Conservation (phyloP, 2,329 filamentous ascomycete species). For the Xylariaceae sp. region DNA sequence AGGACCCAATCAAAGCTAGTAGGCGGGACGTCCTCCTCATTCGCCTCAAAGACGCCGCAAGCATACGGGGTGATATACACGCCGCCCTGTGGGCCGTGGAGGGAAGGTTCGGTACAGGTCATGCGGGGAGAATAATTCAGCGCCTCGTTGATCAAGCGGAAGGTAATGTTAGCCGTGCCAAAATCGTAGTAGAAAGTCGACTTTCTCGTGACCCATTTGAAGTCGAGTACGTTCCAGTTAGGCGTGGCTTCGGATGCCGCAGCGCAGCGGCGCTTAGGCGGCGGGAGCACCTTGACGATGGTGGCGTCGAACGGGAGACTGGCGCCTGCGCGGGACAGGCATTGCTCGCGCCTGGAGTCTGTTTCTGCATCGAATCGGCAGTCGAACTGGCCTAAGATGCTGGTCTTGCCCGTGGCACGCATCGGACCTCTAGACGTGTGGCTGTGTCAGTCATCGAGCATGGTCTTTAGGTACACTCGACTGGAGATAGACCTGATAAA, state of each 20-base stretch:
- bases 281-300: constrained; percentile 7
- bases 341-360: not conserved
- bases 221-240: constrained; percentile 9
- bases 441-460: too few species aligned
- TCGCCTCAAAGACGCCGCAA: constrained; percentile 14
- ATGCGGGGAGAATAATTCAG: constrained; percentile 19
- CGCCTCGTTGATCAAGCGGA: constrained; percentile 7
- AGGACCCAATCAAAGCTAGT: constrained; percentile 19
- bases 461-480: too few species aligned
- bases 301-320: constrained; percentile 1
- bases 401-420: constrained; percentile 11
- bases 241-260: constrained; percentile 9
- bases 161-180: constrained; percentile 8
- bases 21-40: constrained; percentile 12
- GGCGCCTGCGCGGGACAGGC: not conserved
- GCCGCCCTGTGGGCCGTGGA: constrained; percentile 11
- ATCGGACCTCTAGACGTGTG: not conserved
- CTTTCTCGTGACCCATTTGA: constrained; percentile 1
- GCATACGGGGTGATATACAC: constrained; percentile 7
- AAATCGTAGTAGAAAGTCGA: constrained; percentile 8
- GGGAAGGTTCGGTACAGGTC: not conserved
- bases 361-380: constrained; percentile 5
- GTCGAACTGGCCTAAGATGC: not conserved
- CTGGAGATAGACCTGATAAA: too few species aligned
- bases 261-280: constrained; percentile 5